Base-by-base conservation (phyloP, 306 rosid species). In the Ormosia semicastrata region DNA sequence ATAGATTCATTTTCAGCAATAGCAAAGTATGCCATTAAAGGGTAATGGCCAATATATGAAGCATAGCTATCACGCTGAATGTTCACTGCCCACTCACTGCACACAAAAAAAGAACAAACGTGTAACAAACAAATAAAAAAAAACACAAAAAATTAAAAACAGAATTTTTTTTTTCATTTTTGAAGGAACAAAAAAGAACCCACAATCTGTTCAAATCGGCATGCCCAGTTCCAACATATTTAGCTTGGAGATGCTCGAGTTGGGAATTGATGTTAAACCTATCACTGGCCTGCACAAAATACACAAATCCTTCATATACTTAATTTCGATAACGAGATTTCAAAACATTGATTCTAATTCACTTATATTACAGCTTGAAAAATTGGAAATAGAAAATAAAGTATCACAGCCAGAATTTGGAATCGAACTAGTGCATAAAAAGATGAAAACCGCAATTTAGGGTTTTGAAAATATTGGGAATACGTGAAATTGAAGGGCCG, bases 61-160 rank as follows among this genome's bases (percentile, higher is more conserved):
- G 98, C 98, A 86, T 92, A 95, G 92, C 98, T 92, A 87, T 95
- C 99, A 30, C 99, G 95, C 64, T 95, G 99, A 87, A 93, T 93
- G 78, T 93, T 95, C 81, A 95, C 96, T 0, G 98, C 98, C 99
- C 99, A 95, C 82, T 93, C 97, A 86, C 97, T 91, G 68, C 79
- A 86, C 66, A 66, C 8, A 54, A 30, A 11, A 33, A 8, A 65
- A 39, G n/a, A 32, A 66, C 1, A 32, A 76, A 77, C 30, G 5
- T 10, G 24, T 49, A 81, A 57, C 7, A 68, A 81, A 57, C 5
- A 77, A 36, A 24, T 60, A 8, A 17, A 37, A 44, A 44, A 54
- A 9, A 30, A 12, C 4, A 12, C 1, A 8, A 5, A 43, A 62
- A 52, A 44, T 14, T 41, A 34, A 13, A 24, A 3, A 53, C 6